Evolutionary conservation across 2,329 filamentous ascomycete species (phyloP), one percentile per base, ranked within the genome.

Genomic region (Xylariaceae sp.): DNA sequence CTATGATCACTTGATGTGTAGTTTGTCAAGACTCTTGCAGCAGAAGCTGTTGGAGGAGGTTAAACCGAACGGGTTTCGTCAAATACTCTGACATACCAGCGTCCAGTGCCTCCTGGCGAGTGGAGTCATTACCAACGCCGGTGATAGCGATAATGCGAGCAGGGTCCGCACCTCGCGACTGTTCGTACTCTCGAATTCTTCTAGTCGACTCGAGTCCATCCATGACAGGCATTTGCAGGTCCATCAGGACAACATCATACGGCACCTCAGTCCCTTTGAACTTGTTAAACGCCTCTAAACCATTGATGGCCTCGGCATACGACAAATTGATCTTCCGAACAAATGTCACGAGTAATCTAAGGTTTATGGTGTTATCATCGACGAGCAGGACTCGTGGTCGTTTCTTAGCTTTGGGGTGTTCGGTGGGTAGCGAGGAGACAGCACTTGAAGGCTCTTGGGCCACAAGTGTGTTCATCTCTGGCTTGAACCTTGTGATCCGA

Each of bases 211-310:
- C 70, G 12, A 76, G 62, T 0, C 74, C 74, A 50, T 80, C 70
- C 52, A 80, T 71, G 4, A 79, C 64, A 0, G 77, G 77, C 77
- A 80, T 80, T 58, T 67, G 73, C 6, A 79, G 70, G 50, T 80
- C 77, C 67, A 70, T 70, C 2, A 70, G 55, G 2, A 70, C 51
- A 20, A 61, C 66, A 39, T 65, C 63, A 32, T 69, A 70, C 2
- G 44, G 47, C 19, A 42, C 50, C 12, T 33, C 50, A n/a, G 63
- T 55, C 8, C 57, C 53, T 37, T 65, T 66, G 54, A 70, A 76
- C 7, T 55, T 59, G n/a, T 71, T 65, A 1, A 77, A 59, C 2
- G 74, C 74, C 54, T 74, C 67, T 17, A 68, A 64, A 6, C 74
- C 74, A 46, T 77, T 71, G 22, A 60, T 61, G 1, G 73, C 74